Percentiles rank a stretch among this genome's conserved stretches.
Conservation (phyloP, 257 asterid species). For the Solanum lycopersicoides region DNA sequence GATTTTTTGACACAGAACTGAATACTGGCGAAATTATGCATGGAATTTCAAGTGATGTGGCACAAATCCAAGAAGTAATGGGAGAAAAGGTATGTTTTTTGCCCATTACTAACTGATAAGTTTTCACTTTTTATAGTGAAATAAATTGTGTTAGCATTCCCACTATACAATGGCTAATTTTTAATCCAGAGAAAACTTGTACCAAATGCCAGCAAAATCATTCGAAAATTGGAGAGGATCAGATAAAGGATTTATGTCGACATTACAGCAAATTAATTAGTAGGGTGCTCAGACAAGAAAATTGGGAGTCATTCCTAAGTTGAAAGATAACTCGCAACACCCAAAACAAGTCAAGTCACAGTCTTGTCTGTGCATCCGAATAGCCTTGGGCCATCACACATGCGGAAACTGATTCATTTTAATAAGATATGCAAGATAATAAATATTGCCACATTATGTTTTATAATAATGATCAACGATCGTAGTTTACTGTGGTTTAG, state of each 20-base stretch:
- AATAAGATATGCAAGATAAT: background rate
- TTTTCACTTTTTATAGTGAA: background rate
- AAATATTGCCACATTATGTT: background rate
- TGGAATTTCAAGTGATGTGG: slow-evolving; percentile 86
- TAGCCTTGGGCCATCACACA: background rate
- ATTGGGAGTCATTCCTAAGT: background rate
- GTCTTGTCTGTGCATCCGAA: background rate
- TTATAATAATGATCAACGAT: background rate
- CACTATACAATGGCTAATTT: background rate
- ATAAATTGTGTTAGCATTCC: background rate
- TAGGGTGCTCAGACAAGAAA: background rate
- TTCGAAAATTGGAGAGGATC: background rate
- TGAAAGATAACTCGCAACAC: background rate
- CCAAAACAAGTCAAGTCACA: background rate
- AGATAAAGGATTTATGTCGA: background rate
- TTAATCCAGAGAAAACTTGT: background rate
- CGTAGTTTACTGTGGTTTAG: background rate
- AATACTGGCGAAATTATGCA: slow-evolving; percentile 80
- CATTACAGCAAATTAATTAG: background rate
- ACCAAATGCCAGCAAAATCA: background rate
- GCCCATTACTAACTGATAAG: background rate
- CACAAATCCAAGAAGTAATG: slow-evolving; percentile 89
- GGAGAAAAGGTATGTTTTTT: slow-evolving; percentile 55
- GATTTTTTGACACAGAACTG: slow-evolving; percentile 60
- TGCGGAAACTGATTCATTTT: background rate